Conservation (phyloP, 495 filamentous ascomycete species). For the Aspergillus bridgeri region DNA sequence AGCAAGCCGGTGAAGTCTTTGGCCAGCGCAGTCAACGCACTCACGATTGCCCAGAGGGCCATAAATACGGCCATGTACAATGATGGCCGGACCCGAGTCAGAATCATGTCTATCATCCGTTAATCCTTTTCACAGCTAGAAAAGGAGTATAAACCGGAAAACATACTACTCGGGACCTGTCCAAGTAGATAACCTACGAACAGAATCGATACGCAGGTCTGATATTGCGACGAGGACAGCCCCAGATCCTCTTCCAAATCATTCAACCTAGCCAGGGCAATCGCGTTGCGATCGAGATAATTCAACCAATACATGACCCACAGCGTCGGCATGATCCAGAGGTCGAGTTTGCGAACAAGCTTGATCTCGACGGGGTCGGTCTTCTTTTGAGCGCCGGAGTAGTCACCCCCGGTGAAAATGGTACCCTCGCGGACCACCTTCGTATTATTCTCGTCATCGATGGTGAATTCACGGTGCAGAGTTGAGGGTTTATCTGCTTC, state of each 20-base stretch:
- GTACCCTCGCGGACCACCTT: background rate
- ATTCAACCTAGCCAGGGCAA: conserved; percentile 26
- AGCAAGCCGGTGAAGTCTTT: conserved; percentile 40
- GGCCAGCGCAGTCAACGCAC: conserved; percentile 39
- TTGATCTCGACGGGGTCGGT: conserved; percentile 40
- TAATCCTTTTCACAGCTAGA: no score
- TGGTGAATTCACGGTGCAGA: conserved; percentile 4
- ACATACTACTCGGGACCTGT: conserved; percentile 22
- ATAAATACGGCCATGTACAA: conserved; percentile 33
- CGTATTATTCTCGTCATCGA: background rate
- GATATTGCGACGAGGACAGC: conserved; percentile 41
- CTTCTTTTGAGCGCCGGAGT: conserved; percentile 38
- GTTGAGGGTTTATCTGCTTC: background rate
- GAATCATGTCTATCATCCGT: conserved; percentile 53
- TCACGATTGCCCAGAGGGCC: conserved; percentile 45
- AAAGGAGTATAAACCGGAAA: conserved; percentile 20
- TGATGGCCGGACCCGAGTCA: conserved; percentile 37
- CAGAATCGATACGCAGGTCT: conserved; percentile 52
- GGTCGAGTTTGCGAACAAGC: conserved; percentile 47
- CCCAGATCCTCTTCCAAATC: conserved; percentile 39
- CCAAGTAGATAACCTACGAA: conserved; percentile 44
- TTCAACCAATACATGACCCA: conserved; percentile 51
- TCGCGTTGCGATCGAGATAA: conserved; percentile 43
- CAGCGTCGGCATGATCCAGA: conserved; percentile 45
- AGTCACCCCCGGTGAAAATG: conserved; percentile 20